Evolutionary conservation across 305 asterid species (phyloP), one percentile per base, ranked within the genome.

Genomic region (Fraxinus floribunda): DNA sequence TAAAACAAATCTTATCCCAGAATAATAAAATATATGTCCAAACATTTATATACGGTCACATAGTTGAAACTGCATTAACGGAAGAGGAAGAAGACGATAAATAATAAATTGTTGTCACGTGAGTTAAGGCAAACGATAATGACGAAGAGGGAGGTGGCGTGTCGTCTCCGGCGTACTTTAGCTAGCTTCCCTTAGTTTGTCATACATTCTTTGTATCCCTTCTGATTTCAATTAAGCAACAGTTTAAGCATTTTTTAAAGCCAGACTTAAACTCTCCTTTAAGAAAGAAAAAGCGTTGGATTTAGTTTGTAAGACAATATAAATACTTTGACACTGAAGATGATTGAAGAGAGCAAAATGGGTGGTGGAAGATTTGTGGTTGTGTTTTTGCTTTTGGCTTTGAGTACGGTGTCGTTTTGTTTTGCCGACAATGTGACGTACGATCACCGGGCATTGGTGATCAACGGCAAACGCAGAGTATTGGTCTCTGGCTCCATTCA

Each of bases 401-500:
- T 80, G 18, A 30, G 9, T 34, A 81, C 88, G 89, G 78, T 87
- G 92, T 77, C 92, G 86, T 88, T 76, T 70, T 87, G 87, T 75
- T 83, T 78, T 77, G 94, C 91, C 87, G 93, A 89, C 78, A 97
- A 80, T 78, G 99, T 94, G 90, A 93, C 97, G 86, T 97, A 93
- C 89, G 99, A 97, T 80, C 92, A 91, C 84, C 93, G 98, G 22
- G 98, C 99, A 6, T 24, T 97, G 85, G 90, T 93, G 82, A 86
- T 97, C 77, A 97, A 92, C 87, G 99, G 99, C 76, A 78, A 86
- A 79, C 92, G 97, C 16, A 85, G 91, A 55, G 84, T 97, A 18
- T 79, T 97, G 44, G 88, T 97, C 52, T 97, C 99, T 70, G 99
- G 99, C 30, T 93, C 99, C 77, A 92, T 94, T 87, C 99, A 97